Evolutionary conservation across 139 green algal genomes (phyloP).

Genomic region (Dunaliella primolecta): DNA sequence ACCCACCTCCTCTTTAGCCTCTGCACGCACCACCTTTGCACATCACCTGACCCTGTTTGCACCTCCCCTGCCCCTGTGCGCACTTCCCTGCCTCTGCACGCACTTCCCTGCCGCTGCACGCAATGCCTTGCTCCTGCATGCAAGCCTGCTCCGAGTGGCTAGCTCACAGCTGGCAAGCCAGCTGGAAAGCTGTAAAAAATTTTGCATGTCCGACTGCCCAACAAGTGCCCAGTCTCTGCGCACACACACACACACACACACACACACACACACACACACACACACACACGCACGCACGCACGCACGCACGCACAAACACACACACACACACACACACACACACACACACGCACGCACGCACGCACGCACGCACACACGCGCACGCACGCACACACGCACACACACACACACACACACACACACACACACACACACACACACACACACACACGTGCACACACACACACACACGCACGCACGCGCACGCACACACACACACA

Average conservation of each 20-base stretch:
- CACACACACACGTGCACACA: neutral
- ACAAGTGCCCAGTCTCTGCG: neutral
- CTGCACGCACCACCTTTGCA: too few relatives aligned
- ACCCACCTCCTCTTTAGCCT: too few relatives aligned
- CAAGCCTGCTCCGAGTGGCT: too few relatives aligned
- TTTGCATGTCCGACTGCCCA: neutral
- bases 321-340: neutral
- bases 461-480: neutral
- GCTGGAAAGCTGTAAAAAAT: neutral
- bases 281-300: neutral
- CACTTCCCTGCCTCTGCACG: too few relatives aligned
- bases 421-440: neutral
- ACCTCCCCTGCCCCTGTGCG: too few relatives aligned
- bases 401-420: neutral
- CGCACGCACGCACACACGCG: neutral
- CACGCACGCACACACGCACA: neutral
- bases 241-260: neutral
- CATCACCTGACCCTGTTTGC: too few relatives aligned
- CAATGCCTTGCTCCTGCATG: too few relatives aligned
- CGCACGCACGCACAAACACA: neutral
- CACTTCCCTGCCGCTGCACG: too few relatives aligned
- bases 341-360: neutral
- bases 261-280: neutral
- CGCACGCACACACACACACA: neutral
- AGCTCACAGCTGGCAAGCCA: too few relatives aligned